A percentile compares a stretch with the other conserved stretches of the same genome.
Conservation (phyloP, 2,329 filamentous ascomycete genomes). For the Aaosphaeria pasadenensis region DNA sequence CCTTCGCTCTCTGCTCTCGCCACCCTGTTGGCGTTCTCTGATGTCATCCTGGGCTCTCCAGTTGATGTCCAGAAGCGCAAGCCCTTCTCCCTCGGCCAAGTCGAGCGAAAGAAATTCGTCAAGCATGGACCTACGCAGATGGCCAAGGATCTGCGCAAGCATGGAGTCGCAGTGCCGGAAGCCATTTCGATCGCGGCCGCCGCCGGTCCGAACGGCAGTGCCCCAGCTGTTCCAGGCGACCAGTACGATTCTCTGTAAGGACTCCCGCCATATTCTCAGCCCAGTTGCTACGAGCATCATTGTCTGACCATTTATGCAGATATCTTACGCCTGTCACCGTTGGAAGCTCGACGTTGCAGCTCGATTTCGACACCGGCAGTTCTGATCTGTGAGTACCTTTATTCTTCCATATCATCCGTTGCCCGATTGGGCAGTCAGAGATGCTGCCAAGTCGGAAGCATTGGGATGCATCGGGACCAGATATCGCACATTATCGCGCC, state of each 20-base stretch:
- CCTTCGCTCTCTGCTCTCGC: slow-evolving; percentile 27
- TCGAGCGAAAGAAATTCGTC: slow-evolving; percentile 22
- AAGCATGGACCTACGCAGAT: slow-evolving; percentile 39
- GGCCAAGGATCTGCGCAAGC: slow-evolving; percentile 42
- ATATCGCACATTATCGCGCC: too few relatives aligned
- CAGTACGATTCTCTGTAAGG: slow-evolving; percentile 29
- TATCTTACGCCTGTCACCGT: slow-evolving; percentile 56
- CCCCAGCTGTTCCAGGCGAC: slow-evolving; percentile 40
- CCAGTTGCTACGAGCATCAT: not conserved
- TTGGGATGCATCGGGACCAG: not conserved
- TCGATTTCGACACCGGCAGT: slow-evolving; percentile 71
- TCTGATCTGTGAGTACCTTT: slow-evolving; percentile 58
- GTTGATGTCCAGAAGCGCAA: slow-evolving; percentile 26
- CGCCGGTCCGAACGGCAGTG: slow-evolving; percentile 28
- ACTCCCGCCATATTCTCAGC: too few relatives aligned
- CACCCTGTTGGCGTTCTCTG: slow-evolving; percentile 26
- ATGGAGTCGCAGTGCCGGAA: slow-evolving; percentile 26
- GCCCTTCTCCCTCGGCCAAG: slow-evolving; percentile 29
- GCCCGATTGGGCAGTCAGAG: slow-evolving; percentile 1
- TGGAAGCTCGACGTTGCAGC: slow-evolving; percentile 59
- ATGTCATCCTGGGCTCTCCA: slow-evolving; percentile 24
- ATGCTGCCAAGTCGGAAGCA: slow-evolving; percentile 8
- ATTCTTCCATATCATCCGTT: not conserved
- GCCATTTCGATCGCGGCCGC: slow-evolving; percentile 27
- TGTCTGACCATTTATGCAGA: not conserved